phyloP scores from a whole-genome alignment of 2,329 filamentous ascomycete species.

The Monilinia fructicola region DNA sequence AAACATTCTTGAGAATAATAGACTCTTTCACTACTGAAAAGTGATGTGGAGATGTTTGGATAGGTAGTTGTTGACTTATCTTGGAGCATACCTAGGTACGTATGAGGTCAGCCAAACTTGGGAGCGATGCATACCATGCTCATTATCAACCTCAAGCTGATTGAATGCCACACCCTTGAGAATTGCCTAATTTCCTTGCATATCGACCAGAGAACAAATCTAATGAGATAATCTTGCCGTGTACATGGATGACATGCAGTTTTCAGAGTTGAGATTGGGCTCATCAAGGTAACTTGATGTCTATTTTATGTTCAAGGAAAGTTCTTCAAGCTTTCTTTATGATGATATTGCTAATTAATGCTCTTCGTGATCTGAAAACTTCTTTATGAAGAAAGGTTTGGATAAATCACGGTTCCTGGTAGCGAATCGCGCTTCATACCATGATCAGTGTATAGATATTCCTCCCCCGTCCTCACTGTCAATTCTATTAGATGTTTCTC shows the following conservation, averaged over 20 bases:
- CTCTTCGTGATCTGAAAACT: too few species aligned
- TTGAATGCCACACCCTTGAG: background rate
- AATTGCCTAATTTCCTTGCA: background rate
- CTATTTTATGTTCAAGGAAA: too few species aligned
- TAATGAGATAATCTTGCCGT: background rate
- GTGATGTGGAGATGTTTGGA: background rate
- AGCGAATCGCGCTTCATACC: too few species aligned
- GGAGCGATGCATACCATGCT: background rate
- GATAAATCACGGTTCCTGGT: too few species aligned
- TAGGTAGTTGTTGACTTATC: background rate
- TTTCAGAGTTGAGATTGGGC: background rate
- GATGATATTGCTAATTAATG: too few species aligned
- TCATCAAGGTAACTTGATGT: too few species aligned
- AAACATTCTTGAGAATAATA: conserved; percentile 3
- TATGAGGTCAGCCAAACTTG: background rate
- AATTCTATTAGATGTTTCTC: too few species aligned
- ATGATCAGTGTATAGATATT: too few species aligned
- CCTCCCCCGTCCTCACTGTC: too few species aligned
- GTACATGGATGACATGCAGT: background rate
- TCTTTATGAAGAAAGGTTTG: too few species aligned
- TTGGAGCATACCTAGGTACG: background rate
- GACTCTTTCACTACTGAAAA: background rate
- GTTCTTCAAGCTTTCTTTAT: too few species aligned
- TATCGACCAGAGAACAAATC: too few species aligned
- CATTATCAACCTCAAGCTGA: background rate